These are phyloP conservation scores for Populus nigra DNA, from an alignment of 345 rosid genomes.

Conservation along the genomic window DNA sequence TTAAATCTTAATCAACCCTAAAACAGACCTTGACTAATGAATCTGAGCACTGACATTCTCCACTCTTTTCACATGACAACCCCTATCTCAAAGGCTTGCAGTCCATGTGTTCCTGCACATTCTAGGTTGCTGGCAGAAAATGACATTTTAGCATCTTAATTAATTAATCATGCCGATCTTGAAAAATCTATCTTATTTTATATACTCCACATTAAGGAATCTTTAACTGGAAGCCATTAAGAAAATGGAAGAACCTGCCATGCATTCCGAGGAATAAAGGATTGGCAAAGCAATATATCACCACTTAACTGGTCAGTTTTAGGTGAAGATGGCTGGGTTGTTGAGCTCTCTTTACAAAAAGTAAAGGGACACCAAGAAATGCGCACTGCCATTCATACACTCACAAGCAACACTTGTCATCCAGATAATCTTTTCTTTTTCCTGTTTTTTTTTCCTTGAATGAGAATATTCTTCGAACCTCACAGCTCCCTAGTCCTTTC, in stretches of 20 bases:
- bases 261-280: not conserved
- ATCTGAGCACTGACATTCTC: not conserved
- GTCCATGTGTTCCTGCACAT: not conserved
- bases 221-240: not conserved
- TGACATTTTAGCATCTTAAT: not conserved
- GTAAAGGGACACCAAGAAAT: not conserved
- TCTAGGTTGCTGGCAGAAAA: not conserved
- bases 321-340: not conserved
- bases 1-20: not conserved
- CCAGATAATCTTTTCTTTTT: not conserved
- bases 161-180: not conserved
- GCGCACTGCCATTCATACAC: slow-evolving; percentile 12
- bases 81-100: not conserved
- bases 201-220: slow-evolving; percentile 3
- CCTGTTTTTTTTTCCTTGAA: not conserved
- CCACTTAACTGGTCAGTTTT: not conserved
- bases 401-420: slow-evolving; percentile 9
- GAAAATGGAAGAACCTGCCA: not conserved
- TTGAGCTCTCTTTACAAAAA: slow-evolving; percentile 9
- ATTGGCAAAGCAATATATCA: not conserved
- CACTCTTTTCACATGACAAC: too few relatives aligned
- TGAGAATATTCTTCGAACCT: not conserved
- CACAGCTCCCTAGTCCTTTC: not conserved
- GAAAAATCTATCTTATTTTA: not conserved
- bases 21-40: not conserved